These are phyloP conservation scores for Bolboschoenus planiculmis DNA, from an alignment of 176 grass and related monocot genomes.

Conservation along the genomic window DNA sequence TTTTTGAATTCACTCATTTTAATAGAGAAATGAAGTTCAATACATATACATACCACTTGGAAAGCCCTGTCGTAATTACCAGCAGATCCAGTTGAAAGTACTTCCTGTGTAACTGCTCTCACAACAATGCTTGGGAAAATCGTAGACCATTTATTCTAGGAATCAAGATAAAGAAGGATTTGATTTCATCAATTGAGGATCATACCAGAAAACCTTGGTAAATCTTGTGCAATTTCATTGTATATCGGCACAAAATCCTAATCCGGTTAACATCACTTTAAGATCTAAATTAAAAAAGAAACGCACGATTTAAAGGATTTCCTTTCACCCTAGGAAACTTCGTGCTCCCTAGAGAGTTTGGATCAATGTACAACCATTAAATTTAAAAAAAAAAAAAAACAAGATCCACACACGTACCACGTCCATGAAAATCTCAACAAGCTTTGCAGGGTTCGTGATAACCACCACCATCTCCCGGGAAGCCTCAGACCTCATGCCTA, in stretches of 20 bases:
- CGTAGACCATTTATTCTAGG: slow-evolving; percentile 52
- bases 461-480: slow-evolving; percentile 47
- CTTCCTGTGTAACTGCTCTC: slow-evolving; percentile 41
- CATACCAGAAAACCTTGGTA: not conserved
- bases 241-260: not conserved
- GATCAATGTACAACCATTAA: not conserved
- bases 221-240: not conserved
- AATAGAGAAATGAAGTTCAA: not conserved
- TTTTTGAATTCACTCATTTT: not conserved
- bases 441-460: slow-evolving; percentile 45
- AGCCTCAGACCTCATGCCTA: slow-evolving; percentile 38
- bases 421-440: slow-evolving; percentile 78
- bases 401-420: slow-evolving; percentile 17
- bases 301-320: not conserved
- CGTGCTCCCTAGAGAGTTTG: not conserved
- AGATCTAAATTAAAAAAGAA: not conserved
- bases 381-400: not conserved
- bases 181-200: not conserved
- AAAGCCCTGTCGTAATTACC: slow-evolving; percentile 61
- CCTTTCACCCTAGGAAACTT: not conserved
- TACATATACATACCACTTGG: slow-evolving; percentile 53
- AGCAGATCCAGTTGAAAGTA: slow-evolving; percentile 58
- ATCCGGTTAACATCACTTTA: not conserved
- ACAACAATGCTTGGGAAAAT: slow-evolving; percentile 76
- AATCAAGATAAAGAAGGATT: not conserved